phyloP scores from a whole-genome alignment of 139 green algal species.

The Gonium pectorale region DNA sequence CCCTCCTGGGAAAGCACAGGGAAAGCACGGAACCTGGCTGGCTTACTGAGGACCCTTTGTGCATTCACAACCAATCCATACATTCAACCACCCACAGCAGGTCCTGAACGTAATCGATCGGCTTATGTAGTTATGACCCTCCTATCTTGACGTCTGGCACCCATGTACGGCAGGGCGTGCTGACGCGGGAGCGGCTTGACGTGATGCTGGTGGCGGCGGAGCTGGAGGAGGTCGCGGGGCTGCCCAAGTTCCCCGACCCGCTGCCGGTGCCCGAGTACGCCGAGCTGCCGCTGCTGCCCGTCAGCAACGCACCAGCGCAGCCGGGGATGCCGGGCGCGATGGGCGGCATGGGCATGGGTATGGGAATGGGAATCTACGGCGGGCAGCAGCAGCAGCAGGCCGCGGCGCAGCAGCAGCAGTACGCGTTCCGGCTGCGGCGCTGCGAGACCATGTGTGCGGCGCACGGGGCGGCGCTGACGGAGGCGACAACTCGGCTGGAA shows the following conservation, averaged over 20 bases:
- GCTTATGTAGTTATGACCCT: too few relatives aligned
- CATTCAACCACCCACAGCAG: too few relatives aligned
- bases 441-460: constrained; percentile 58
- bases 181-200: constrained; percentile 68
- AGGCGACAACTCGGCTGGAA: constrained; percentile 41
- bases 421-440: constrained; percentile 52
- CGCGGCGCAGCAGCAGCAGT: neutral
- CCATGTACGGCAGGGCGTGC: constrained; percentile 51
- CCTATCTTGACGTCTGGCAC: too few relatives aligned
- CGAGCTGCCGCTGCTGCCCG: constrained; percentile 19
- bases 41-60: too few relatives aligned
- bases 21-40: too few relatives aligned
- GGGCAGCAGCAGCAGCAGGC: neutral
- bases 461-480: constrained; percentile 35
- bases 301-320: neutral
- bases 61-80: too few relatives aligned
- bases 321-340: too few relatives aligned
- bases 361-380: neutral
- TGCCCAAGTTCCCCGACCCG: constrained; percentile 46
- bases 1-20: too few relatives aligned
- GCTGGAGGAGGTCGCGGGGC: constrained; percentile 55
- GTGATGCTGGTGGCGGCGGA: constrained; percentile 66
- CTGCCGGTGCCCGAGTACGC: constrained; percentile 53
- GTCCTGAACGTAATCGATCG: too few relatives aligned
- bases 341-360: neutral